Percentiles rank a stretch among this genome's conserved stretches.
These are phyloP conservation scores for Phalaenopsis aphrodite DNA, from an alignment of 106 monocot genomes.

Conservation along the genomic window DNA sequence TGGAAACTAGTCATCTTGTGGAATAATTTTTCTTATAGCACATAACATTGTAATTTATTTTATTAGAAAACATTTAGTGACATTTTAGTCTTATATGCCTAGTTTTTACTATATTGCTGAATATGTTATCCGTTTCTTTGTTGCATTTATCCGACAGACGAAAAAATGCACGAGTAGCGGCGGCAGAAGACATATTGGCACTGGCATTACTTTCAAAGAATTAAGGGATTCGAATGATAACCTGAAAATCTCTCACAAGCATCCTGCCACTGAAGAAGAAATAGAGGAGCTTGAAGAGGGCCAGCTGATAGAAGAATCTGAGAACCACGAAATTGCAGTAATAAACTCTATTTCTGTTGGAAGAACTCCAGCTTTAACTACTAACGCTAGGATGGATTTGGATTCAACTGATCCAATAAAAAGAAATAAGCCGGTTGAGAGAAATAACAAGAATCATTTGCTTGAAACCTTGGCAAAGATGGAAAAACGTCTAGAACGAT, in stretches of 20 bases:
- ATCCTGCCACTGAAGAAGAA: conserved; percentile 2
- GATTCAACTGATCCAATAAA: conserved; percentile 7
- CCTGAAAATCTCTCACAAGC: too few relatives aligned
- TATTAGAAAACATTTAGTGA: neutral
- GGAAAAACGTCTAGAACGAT: conserved; percentile 49
- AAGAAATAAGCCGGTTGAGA: conserved; percentile 1
- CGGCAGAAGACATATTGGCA: neutral
- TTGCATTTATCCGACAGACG: neutral
- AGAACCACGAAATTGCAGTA: conserved; percentile 7
- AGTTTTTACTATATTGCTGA: neutral
- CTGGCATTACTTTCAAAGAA: neutral
- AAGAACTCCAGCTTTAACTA: neutral
- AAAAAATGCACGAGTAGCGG: neutral
- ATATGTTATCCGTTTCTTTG: neutral
- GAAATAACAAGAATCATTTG: conserved; percentile 23
- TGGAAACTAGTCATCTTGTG: too few relatives aligned
- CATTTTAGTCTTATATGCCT: neutral
- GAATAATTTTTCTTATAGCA: too few relatives aligned
- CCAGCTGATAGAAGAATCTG: conserved; percentile 34
- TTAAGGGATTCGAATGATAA: neutral
- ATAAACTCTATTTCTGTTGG: neutral
- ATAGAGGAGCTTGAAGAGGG: conserved; percentile 42
- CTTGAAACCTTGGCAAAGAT: conserved; percentile 47
- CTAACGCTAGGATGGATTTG: neutral
- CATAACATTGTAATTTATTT: neutral